Conservation (phyloP, 2,329 filamentous ascomycete genomes). For the Fusarium tanahbumbuense region DNA sequence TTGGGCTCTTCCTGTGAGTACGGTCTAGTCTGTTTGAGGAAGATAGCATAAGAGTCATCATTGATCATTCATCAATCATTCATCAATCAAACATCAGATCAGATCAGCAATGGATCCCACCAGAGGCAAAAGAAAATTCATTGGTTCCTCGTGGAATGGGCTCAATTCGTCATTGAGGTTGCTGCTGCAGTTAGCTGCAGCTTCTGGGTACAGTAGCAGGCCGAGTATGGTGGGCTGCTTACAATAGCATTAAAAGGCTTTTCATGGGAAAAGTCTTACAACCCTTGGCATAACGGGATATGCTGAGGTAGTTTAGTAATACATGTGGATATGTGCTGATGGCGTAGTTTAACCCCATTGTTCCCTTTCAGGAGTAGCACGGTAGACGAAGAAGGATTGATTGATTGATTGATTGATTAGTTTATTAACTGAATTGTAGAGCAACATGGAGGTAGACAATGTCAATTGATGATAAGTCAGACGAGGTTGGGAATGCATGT, state of each 20-base stretch:
- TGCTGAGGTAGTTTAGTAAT: conserved; percentile 21
- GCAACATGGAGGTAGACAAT: not conserved
- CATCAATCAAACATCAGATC: not conserved
- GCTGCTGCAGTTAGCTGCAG: not conserved
- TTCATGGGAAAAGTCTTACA: not conserved
- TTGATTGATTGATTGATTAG: not conserved
- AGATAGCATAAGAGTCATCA: conserved; percentile 42
- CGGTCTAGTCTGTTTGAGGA: conserved; percentile 13
- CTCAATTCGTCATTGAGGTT: not conserved
- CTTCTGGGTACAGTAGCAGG: conserved; percentile 24
- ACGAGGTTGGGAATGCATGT: conserved; percentile 11
- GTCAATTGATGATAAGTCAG: conserved; percentile 10
- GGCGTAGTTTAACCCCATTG: conserved; percentile 1
- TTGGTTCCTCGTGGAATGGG: conserved; percentile 9
- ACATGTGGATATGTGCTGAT: conserved; percentile 19
- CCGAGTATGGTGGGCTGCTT: conserved; percentile 24
- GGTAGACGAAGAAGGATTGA: not conserved
- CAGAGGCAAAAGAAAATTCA: not conserved
- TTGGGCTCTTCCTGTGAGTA: not conserved
- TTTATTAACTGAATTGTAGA: conserved; percentile 6
- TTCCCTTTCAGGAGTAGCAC: not conserved
- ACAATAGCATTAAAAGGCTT: conserved; percentile 37
- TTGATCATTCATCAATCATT: conserved; percentile 23
- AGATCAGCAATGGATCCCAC: conserved; percentile 4
- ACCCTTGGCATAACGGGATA: conserved; percentile 23